Percentiles rank a stretch among this genome's conserved stretches.
These are phyloP conservation scores for Maudiozyma pseudohumilis DNA, from an alignment of 805 yeast genomes.

Conservation along the genomic window DNA sequence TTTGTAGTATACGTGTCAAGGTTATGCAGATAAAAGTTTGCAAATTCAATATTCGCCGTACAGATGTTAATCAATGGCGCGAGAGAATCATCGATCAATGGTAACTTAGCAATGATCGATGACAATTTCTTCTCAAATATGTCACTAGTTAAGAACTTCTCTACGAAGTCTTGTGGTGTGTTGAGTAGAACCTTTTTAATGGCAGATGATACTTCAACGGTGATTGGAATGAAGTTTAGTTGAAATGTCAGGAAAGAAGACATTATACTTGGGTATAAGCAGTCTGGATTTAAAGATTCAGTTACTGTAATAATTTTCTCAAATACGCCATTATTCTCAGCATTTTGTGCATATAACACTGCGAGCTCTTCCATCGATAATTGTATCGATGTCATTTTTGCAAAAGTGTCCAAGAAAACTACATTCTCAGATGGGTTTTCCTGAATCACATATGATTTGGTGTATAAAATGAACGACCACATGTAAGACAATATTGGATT, in stretches of 20 bases:
- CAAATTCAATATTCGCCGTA: conserved; percentile 55
- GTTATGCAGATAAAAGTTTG: conserved; percentile 48
- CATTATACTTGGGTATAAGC: conserved; percentile 38
- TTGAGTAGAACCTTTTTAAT: conserved; percentile 23
- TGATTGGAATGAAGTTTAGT: conserved; percentile 39
- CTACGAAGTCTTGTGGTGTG: conserved; percentile 32
- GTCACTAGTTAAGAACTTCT: conserved; percentile 29
- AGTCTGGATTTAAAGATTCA: conserved; percentile 38
- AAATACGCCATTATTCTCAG: conserved; percentile 38
- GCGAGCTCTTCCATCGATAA: conserved; percentile 5
- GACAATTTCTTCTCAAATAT: conserved; percentile 28
- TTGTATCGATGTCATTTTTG: conserved; percentile 1
- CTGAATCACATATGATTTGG: conserved; percentile 39
- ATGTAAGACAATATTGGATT: conserved; percentile 48
- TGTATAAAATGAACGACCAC: conserved; percentile 54
- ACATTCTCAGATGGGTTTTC: conserved; percentile 23
- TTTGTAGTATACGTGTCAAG: conserved; percentile 54
- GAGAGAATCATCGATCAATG: conserved; percentile 41
- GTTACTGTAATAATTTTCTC: conserved; percentile 34
- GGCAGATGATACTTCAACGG: conserved; percentile 26
- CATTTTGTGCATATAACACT: conserved; percentile 29
- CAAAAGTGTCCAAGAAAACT: conserved; percentile 7
- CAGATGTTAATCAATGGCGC: conserved; percentile 52
- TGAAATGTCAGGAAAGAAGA: conserved; percentile 29
- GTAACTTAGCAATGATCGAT: conserved; percentile 64